Conservation (phyloP, 2,329 filamentous ascomycete species). For the Aspergillus nomiae region DNA sequence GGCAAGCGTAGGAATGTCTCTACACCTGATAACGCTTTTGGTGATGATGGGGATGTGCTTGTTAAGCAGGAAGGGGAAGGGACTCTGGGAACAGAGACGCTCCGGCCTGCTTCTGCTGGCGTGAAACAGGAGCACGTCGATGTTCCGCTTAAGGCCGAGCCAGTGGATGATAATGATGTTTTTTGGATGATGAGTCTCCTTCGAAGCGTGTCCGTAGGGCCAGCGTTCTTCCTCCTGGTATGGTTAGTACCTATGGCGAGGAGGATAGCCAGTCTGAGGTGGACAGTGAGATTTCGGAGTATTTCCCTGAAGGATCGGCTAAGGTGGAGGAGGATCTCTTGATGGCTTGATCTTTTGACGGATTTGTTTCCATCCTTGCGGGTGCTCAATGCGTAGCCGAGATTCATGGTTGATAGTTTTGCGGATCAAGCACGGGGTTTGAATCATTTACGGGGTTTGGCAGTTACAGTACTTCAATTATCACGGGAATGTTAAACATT, state of each 20-base stretch:
- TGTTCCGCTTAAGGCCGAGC: slow-evolving; percentile 5
- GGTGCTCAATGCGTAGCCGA: too few relatives aligned
- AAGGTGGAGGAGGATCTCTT: slow-evolving; percentile 11
- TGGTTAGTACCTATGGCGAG: slow-evolving; percentile 18
- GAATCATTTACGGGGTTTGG: background rate
- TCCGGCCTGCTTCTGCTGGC: slow-evolving; percentile 3
- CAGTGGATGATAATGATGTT: background rate
- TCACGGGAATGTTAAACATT: background rate
- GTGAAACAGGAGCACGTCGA: slow-evolving; percentile 4
- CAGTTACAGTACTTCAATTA: background rate
- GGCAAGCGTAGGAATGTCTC: slow-evolving; percentile 21
- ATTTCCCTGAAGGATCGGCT: slow-evolving; percentile 16
- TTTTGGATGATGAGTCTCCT: slow-evolving; percentile 4
- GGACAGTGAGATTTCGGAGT: slow-evolving; percentile 26
- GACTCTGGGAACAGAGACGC: slow-evolving; percentile 3
- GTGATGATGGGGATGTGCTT: background rate
- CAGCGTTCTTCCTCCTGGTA: slow-evolving; percentile 17
- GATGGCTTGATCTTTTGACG: background rate
- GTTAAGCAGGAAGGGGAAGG: slow-evolving; percentile 18
- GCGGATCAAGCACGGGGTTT: background rate
- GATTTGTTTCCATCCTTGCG: background rate
- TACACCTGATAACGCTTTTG: background rate
- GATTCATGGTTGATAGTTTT: background rate
- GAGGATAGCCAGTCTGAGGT: slow-evolving; percentile 5
- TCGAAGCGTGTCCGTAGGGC: slow-evolving; percentile 24